Conservation (phyloP, 2,329 filamentous ascomycete genomes). For the Immersiporthe knoxdaviesiana region DNA sequence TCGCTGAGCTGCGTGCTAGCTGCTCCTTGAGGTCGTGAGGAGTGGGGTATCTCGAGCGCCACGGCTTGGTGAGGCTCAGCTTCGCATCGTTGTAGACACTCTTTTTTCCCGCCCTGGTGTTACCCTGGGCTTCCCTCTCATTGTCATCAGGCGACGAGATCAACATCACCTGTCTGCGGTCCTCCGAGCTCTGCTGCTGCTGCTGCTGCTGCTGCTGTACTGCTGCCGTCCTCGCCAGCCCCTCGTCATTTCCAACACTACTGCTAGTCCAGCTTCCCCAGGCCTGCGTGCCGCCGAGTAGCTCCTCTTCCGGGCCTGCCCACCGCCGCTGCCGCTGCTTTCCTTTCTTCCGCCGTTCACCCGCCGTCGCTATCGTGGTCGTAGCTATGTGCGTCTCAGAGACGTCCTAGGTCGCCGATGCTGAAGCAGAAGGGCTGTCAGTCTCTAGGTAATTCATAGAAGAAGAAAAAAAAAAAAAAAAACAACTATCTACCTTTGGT, state of each 20-base stretch:
- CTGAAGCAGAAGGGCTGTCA: slow-evolving; percentile 16
- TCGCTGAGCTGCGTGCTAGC: slow-evolving; percentile 6
- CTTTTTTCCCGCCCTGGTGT: background rate
- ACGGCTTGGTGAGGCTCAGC: slow-evolving; percentile 26
- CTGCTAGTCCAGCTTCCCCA: slow-evolving; percentile 14
- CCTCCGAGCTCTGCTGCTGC: background rate
- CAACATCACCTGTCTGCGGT: background rate
- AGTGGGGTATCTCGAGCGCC: slow-evolving; percentile 29
- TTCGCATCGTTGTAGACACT: slow-evolving; percentile 21
- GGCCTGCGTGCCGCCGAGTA: slow-evolving; percentile 21
- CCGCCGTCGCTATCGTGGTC: slow-evolving; percentile 6
- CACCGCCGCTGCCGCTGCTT: slow-evolving; percentile 16
- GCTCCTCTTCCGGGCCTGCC: slow-evolving; percentile 20
- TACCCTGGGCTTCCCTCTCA: background rate
- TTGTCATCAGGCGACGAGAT: background rate
- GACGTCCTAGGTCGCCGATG: slow-evolving; percentile 26
- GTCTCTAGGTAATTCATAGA: no score
- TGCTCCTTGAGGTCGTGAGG: slow-evolving; percentile 27
- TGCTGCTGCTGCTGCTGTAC: background rate
- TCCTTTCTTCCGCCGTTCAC: background rate
- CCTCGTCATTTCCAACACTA: background rate
- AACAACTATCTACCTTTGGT: slow-evolving; percentile 26
- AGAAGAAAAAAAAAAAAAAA: no score
- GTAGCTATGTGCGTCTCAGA: slow-evolving; percentile 17
- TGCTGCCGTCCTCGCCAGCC: background rate